Percentiles rank a stretch among this genome's conserved stretches.
Conservation (phyloP, 192 early-diverging fungal species). For the Entomortierella lignicola region DNA sequence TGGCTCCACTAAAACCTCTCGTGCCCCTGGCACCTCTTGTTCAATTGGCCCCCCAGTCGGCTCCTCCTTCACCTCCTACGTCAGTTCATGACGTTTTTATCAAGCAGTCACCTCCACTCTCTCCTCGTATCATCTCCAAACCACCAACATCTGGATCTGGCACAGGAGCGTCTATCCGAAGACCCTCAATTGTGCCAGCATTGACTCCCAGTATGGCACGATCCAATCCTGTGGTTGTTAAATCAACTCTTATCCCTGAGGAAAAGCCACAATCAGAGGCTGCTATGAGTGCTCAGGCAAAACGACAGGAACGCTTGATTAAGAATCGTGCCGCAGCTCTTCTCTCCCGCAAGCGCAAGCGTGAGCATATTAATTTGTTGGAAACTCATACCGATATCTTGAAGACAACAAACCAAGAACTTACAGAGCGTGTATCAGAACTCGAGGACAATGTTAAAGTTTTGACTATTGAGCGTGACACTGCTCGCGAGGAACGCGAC, state of each 20-base stretch:
- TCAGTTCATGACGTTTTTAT: conserved; percentile 30
- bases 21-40: conserved; percentile 37
- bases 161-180: conserved; percentile 22
- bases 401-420: conserved; percentile 66
- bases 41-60: conserved; percentile 39
- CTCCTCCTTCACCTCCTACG: conserved; percentile 38
- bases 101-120: conserved; percentile 40
- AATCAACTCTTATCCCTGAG: conserved; percentile 46
- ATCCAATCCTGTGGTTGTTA: conserved; percentile 45
- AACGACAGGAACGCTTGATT: conserved; percentile 88
- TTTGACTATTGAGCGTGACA: conserved; percentile 66
- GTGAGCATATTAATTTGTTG: conserved; percentile 83
- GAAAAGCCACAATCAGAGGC: conserved; percentile 55
- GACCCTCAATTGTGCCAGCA: conserved; percentile 55
- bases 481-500: conserved; percentile 34
- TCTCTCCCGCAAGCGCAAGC: conserved; percentile 88
- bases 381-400: conserved; percentile 69
- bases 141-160: conserved; percentile 9
- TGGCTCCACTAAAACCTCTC: conserved; percentile 51
- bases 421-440: conserved; percentile 66
- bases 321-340: conserved; percentile 94
- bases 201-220: conserved; percentile 39
- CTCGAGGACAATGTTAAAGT: conserved; percentile 68
- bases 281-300: conserved; percentile 63
- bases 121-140: conserved; percentile 28